These are phyloP conservation scores for Jackrogersella minutella DNA, from an alignment of 495 filamentous ascomycete genomes.

Conservation along the genomic window DNA sequence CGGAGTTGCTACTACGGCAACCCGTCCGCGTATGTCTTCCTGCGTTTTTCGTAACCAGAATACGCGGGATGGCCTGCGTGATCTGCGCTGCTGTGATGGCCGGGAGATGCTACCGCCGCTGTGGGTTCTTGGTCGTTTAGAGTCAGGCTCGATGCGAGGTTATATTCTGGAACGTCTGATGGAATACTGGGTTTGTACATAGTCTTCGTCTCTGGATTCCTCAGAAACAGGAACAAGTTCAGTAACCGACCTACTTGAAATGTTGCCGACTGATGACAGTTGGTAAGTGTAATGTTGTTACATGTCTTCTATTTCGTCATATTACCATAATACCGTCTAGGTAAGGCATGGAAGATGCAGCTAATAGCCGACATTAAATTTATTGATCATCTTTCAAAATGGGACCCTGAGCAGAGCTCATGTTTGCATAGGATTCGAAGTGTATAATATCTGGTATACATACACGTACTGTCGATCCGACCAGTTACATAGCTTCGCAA, in stretches of 20 bases:
- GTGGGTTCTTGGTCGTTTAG: constrained; percentile 9
- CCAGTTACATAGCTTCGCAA: not conserved
- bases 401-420: not conserved
- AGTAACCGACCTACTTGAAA: too few relatives aligned
- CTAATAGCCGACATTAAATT: constrained; percentile 2
- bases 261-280: too few relatives aligned
- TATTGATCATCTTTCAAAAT: constrained; percentile 1
- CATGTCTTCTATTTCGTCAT: too few relatives aligned
- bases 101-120: constrained; percentile 18
- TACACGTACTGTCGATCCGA: not conserved
- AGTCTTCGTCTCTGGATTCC: constrained; percentile 3
- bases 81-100: not conserved
- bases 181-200: constrained; percentile 1
- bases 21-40: not conserved
- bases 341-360: not conserved
- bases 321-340: too few relatives aligned
- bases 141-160: constrained; percentile 21
- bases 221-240: too few relatives aligned
- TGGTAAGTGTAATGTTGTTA: too few relatives aligned
- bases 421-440: not conserved
- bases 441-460: not conserved
- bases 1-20: constrained; percentile 2
- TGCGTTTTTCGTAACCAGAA: constrained; percentile 23
- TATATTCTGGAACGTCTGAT: constrained; percentile 24
- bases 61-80: not conserved